Evolutionary conservation across 371 early-diverging fungal species (phyloP).

Genomic region (Zychaea mexicana): DNA sequence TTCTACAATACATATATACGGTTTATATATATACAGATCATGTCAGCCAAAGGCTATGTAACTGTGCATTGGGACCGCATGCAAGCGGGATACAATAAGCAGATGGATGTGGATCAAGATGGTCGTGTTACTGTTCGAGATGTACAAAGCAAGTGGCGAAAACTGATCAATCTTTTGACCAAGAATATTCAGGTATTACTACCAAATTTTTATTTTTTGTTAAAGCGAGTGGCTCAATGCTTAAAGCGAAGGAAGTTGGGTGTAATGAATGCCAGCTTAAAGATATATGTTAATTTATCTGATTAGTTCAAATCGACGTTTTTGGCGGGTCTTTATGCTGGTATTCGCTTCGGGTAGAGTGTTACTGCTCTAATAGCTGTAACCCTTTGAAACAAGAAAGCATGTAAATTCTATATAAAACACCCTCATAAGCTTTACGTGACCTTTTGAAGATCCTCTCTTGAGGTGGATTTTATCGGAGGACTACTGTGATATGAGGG

Average conservation of each 20-base stretch:
- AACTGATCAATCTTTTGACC: constrained; percentile 49
- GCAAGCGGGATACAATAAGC: constrained; percentile 32
- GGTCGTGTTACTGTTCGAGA: constrained; percentile 52
- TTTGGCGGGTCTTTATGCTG: constrained; percentile 51
- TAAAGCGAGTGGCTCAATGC: background rate
- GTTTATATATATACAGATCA: constrained; percentile 23
- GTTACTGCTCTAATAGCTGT: too few relatives aligned
- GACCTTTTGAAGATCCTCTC: too few relatives aligned
- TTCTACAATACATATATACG: background rate
- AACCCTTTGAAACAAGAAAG: too few relatives aligned
- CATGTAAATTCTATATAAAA: too few relatives aligned
- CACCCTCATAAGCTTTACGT: too few relatives aligned
- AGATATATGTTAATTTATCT: background rate
- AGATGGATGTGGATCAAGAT: constrained; percentile 51
- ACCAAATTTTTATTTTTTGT: background rate
- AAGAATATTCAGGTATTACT: constrained; percentile 48
- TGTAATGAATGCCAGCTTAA: too few relatives aligned
- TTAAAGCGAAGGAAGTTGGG: too few relatives aligned
- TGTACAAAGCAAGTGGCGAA: constrained; percentile 42
- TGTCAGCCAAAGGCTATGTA: constrained; percentile 54
- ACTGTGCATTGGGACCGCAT: constrained; percentile 59
- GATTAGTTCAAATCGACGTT: constrained; percentile 56
- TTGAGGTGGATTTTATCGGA: too few relatives aligned
- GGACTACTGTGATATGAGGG: too few relatives aligned
- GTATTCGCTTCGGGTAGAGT: constrained; percentile 59